Conservation (phyloP, 2,329 filamentous ascomycete species). For the Macrophomina pseudophaseolina region DNA sequence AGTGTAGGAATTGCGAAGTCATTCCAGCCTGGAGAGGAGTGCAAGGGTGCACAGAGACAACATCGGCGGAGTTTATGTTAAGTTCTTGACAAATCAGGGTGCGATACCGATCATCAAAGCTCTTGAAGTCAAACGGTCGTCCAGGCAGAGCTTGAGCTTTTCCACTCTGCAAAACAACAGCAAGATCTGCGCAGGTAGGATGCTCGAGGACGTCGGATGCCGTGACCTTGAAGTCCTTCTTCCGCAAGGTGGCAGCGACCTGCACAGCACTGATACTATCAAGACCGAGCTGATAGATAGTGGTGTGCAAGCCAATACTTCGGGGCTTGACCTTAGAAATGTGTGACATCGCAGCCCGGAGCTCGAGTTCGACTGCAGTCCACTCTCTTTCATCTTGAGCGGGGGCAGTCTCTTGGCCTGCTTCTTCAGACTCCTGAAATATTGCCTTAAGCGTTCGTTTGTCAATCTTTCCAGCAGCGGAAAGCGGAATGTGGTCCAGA, state of each 20-base stretch:
- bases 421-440: conserved; percentile 36
- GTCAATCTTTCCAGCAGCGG: conserved; percentile 48
- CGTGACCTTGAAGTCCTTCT: conserved; percentile 62
- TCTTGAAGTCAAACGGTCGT: conserved; percentile 52
- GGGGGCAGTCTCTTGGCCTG: conserved; percentile 5
- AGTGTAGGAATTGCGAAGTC: conserved; percentile 73
- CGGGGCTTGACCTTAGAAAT: conserved; percentile 60
- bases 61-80: conserved; percentile 36
- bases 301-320: conserved; percentile 65
- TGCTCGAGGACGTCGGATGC: conserved; percentile 75
- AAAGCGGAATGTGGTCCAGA: conserved; percentile 42
- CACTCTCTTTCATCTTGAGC: conserved; percentile 44
- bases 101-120: conserved; percentile 56
- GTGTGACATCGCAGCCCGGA: conserved; percentile 63
- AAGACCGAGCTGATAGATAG: conserved; percentile 85
- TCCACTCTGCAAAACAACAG: conserved; percentile 21
- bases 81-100: conserved; percentile 39
- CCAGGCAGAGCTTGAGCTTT: not conserved
- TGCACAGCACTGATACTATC: conserved; percentile 90
- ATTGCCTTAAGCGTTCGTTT: conserved; percentile 39
- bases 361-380: conserved; percentile 56
- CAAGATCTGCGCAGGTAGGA: conserved; percentile 42
- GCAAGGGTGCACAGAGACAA: conserved; percentile 73
- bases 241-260: conserved; percentile 71
- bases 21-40: conserved; percentile 82